Base-by-base conservation (phyloP, 148 eudicot genomes). In the Euryodendron excelsum region DNA sequence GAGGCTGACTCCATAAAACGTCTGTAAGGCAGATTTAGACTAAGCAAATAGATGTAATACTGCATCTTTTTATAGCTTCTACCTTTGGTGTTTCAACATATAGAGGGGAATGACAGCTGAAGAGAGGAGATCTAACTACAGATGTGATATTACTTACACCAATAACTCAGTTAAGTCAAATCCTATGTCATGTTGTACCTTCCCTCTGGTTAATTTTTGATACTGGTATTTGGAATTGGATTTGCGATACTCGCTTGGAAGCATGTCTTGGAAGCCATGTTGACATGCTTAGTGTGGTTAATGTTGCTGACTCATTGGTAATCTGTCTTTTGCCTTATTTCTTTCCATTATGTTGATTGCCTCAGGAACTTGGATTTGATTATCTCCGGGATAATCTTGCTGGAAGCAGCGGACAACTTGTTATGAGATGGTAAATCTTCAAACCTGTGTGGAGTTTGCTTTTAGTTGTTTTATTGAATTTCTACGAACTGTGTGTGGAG, bases 311-410 rank as follows among this genome's bases (percentile, higher is more conserved):
- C 56, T 67, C 34, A 28, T 28, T 34, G 48, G 27, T 60, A 20
- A 12, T 64, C 39, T 39, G 50, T 52, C 14, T 69, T 55, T 23
- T 52, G 14, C 33, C 20, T 3, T 78, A 28, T 23, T 62, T 30
- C 25, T 12, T 72, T 61, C 59, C 30, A 69, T 21, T 15, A 55
- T 60, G 47, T 75, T 69, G 72, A 68, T 79, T 77, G 69, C 45
- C 68, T 64, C 85, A 96, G 99, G 99, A 96, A 83, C 98, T 96
- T 81, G 99, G 98, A 83, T 96, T 93, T 86, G 99, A 96, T 86
- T 96, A 96, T 86, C 93, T 96, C 75, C 92, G 99, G 55, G 99
- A 96, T 86, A 93, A 96, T 82, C 93, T 96, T 83, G 90, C 94
- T 84, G 87, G 82, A 77, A 88, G 82, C 77, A 87, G 85, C 39